Evolutionary conservation across 768 basidiomycete genomes (phyloP).

Genomic region (Cubamyces sp.): DNA sequence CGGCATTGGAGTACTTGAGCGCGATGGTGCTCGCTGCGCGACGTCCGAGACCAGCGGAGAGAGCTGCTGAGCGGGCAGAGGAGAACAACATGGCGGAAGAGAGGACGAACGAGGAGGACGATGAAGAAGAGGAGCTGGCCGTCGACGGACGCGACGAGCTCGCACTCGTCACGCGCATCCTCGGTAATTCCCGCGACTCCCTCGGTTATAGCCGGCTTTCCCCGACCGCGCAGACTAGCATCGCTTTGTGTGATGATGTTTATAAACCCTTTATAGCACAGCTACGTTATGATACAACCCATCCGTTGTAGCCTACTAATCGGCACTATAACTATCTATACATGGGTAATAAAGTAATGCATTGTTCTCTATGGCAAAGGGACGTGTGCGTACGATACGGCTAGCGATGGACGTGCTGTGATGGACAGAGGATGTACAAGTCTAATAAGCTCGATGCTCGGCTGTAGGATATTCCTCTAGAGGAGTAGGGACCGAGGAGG

Average conservation of each 20-base stretch:
- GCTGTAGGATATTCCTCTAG: slow-evolving; percentile 25
- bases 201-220: slow-evolving; percentile 14
- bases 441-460: slow-evolving; percentile 16
- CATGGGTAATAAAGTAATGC: not conserved
- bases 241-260: no score
- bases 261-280: no score
- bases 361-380: slow-evolving; percentile 9
- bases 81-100: slow-evolving; percentile 56
- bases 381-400: slow-evolving; percentile 6
- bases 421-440: not conserved
- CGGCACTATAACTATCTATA: not conserved
- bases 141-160: slow-evolving; percentile 10
- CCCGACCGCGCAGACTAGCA: not conserved
- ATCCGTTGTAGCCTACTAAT: not conserved
- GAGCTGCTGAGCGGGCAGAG: slow-evolving; percentile 52
- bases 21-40: slow-evolving; percentile 81
- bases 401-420: slow-evolving; percentile 10
- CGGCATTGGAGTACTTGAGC: slow-evolving; percentile 82
- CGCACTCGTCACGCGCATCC: slow-evolving; percentile 17
- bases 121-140: slow-evolving; percentile 19
- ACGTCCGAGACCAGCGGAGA: slow-evolving; percentile 55
- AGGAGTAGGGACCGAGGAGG: slow-evolving; percentile 25
- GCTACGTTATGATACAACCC: not conserved
- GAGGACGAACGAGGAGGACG: slow-evolving; percentile 22
- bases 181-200: slow-evolving; percentile 15